These are phyloP conservation scores for Russula emetica DNA, from an alignment of 768 basidiomycete species.

Conservation along the genomic window DNA sequence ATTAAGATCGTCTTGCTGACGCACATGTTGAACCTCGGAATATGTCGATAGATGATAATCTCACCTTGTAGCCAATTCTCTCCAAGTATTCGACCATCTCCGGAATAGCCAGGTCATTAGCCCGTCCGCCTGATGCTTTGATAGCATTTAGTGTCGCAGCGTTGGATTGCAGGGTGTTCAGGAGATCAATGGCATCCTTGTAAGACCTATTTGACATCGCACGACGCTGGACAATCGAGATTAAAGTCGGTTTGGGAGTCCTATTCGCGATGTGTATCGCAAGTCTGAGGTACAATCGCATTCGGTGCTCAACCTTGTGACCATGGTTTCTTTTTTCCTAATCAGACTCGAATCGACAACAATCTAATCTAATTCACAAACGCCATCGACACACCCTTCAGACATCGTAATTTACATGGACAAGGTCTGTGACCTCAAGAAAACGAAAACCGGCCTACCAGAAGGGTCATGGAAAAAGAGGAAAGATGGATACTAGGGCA, in stretches of 20 bases:
- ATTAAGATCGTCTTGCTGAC: slow-evolving; percentile 78
- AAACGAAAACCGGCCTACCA: too few relatives aligned
- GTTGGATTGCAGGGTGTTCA: slow-evolving; percentile 88
- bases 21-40: slow-evolving; percentile 8
- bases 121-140: slow-evolving; percentile 63
- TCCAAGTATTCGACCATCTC: slow-evolving; percentile 89
- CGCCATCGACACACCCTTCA: too few relatives aligned
- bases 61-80: slow-evolving; percentile 81
- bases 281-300: slow-evolving; percentile 3
- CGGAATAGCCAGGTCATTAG: slow-evolving; percentile 60
- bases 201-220: slow-evolving; percentile 65
- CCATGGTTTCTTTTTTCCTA: slow-evolving; percentile 4
- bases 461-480: too few relatives aligned
- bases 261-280: slow-evolving; percentile 4
- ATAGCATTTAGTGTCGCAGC: slow-evolving; percentile 86
- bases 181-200: slow-evolving; percentile 62
- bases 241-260: background rate
- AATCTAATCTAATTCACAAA: background rate
- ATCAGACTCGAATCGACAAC: background rate
- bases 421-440: too few relatives aligned
- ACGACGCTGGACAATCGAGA: slow-evolving; percentile 27
- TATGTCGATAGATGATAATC: slow-evolving; percentile 32
- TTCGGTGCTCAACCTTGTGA: slow-evolving; percentile 12
- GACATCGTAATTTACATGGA: too few relatives aligned
- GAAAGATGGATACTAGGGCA: too few relatives aligned